These are phyloP conservation scores for Cardiospermum halicacabum DNA, from an alignment of 345 rosid species.

Conservation along the genomic window DNA sequence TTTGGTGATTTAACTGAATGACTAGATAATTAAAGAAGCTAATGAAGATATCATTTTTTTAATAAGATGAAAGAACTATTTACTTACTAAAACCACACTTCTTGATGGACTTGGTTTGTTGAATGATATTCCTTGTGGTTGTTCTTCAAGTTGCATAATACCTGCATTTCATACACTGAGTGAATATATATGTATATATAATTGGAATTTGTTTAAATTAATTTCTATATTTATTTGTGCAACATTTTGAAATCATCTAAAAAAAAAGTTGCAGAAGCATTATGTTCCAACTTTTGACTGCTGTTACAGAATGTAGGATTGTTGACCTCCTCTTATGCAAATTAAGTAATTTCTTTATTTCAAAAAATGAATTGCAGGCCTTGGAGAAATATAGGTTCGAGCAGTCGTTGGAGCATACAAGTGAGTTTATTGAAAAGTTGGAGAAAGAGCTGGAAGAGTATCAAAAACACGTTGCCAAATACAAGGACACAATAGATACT, in stretches of 20 bases:
- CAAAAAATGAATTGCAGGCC: slow-evolving; percentile 51
- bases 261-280: too few relatives aligned
- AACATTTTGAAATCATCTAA: not conserved
- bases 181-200: not conserved
- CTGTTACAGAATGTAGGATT: not conserved
- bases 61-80: not conserved
- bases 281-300: not conserved
- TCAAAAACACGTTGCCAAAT: slow-evolving; percentile 48
- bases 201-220: too few relatives aligned
- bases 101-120: not conserved
- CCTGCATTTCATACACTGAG: not conserved
- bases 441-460: slow-evolving; percentile 85
- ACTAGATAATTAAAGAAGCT: not conserved
- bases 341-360: not conserved
- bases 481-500: slow-evolving; percentile 41
- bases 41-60: not conserved
- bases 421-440: slow-evolving; percentile 85
- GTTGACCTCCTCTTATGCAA: not conserved
- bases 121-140: not conserved
- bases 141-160: not conserved
- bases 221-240: not conserved
- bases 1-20: not conserved
- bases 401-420: slow-evolving; percentile 93
- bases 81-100: not conserved
- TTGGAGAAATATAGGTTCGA: slow-evolving; percentile 69